These are phyloP conservation scores for Rhodosporidiobolus odoratus DNA, from an alignment of 768 basidiomycete species.

Conservation along the genomic window DNA sequence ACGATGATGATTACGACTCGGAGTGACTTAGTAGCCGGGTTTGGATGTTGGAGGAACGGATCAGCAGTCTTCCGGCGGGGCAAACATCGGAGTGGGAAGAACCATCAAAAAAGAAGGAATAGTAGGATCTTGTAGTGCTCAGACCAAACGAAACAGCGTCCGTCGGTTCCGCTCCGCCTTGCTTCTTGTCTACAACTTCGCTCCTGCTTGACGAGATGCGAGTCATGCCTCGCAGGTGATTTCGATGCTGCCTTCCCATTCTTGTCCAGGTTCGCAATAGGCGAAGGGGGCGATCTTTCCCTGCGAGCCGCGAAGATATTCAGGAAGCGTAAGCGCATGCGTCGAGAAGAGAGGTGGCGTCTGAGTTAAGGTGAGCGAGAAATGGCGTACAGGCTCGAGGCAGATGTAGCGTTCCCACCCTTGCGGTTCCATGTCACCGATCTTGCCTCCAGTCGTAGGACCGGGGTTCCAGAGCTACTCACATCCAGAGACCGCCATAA, in stretches of 20 bases:
- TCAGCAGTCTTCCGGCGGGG: too few species aligned
- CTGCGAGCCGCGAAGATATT: not conserved
- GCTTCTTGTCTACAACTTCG: not conserved
- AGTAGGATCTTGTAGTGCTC: too few species aligned
- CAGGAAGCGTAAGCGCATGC: not conserved
- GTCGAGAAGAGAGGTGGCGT: slow-evolving; percentile 48
- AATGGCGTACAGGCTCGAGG: slow-evolving; percentile 69
- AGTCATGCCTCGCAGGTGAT: slow-evolving; percentile 10
- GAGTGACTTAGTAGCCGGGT: too few species aligned
- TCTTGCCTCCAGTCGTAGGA: slow-evolving; percentile 51
- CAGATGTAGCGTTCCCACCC: slow-evolving; percentile 88
- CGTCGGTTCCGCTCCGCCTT: not conserved
- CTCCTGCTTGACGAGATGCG: not conserved
- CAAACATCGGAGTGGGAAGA: too few species aligned
- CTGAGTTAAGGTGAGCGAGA: too few species aligned
- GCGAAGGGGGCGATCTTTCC: slow-evolving; percentile 17
- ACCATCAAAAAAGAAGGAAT: too few species aligned
- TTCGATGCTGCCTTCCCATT: slow-evolving; percentile 26
- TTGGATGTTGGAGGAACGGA: too few species aligned
- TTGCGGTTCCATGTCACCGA: slow-evolving; percentile 80
- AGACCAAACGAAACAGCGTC: not conserved
- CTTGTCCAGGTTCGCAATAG: slow-evolving; percentile 21
- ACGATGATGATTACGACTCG: too few species aligned
- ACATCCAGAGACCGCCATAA: too few species aligned
- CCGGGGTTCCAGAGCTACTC: slow-evolving; percentile 92